Evolutionary conservation across 2,329 filamentous ascomycete species (phyloP).

Genomic region (Epichloe brachyelytri): DNA sequence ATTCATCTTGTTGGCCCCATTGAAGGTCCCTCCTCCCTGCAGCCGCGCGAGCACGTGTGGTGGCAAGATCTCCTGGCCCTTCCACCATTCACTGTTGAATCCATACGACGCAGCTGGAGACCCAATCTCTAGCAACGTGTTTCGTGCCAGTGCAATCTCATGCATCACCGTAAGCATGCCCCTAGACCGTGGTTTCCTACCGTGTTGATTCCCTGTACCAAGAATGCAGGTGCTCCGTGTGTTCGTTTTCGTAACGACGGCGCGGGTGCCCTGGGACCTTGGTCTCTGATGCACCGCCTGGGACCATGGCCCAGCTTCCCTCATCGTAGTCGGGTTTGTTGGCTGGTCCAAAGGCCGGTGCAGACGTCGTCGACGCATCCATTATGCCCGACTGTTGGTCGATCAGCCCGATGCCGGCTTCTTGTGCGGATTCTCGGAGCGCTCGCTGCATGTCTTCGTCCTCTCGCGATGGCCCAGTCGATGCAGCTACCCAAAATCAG

Average conservation of each 20-base stretch:
- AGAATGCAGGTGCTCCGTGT: slow-evolving; percentile 34
- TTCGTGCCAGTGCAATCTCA: slow-evolving; percentile 44
- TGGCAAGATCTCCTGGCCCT: slow-evolving; percentile 36
- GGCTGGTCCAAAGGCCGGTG: slow-evolving; percentile 46
- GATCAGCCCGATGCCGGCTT: slow-evolving; percentile 30
- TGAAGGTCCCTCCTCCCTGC: slow-evolving; percentile 17
- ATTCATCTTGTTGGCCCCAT: slow-evolving; percentile 16
- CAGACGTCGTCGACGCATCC: slow-evolving; percentile 20
- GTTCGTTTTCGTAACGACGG: slow-evolving; percentile 32
- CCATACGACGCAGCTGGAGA: slow-evolving; percentile 35
- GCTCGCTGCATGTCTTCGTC: slow-evolving; percentile 45
- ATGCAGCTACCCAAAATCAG: slow-evolving; percentile 12
- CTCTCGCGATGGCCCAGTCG: slow-evolving; percentile 25
- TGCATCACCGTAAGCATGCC: slow-evolving; percentile 46
- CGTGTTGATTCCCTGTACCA: slow-evolving; percentile 25
- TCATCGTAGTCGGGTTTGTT: slow-evolving; percentile 41
- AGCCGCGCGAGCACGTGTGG: slow-evolving; percentile 23
- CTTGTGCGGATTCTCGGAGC: slow-evolving; percentile 40
- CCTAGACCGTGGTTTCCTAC: slow-evolving; percentile 32
- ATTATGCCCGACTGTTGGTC: slow-evolving; percentile 40
- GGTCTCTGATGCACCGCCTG: slow-evolving; percentile 18
- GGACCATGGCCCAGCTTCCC: slow-evolving; percentile 47
- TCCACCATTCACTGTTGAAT: slow-evolving; percentile 48
- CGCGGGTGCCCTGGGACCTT: slow-evolving; percentile 10
- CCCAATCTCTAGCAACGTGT: slow-evolving; percentile 36